Evolutionary conservation across 495 filamentous ascomycete species (phyloP).

Genomic region (Neurospora sp.): DNA sequence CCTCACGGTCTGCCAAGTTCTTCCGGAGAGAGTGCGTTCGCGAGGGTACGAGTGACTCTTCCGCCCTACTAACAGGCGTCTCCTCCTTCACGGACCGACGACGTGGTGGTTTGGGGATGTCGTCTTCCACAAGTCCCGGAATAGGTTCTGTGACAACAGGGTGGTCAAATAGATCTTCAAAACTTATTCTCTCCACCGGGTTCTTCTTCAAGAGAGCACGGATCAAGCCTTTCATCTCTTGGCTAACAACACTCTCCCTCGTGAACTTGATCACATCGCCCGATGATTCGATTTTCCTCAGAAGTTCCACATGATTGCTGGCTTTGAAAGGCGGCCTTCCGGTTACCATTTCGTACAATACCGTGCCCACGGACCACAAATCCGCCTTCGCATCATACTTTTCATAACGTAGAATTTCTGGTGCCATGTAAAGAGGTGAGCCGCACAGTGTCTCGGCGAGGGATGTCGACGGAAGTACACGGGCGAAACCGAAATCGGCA

Average conservation of each 20-base stretch:
- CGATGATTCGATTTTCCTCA: conserved; percentile 79
- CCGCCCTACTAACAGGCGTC: conserved; percentile 15
- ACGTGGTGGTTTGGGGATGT: conserved; percentile 40
- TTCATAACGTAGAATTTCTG: conserved; percentile 93
- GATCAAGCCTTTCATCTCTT: conserved; percentile 73
- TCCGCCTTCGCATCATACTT: conserved; percentile 96
- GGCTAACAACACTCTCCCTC: conserved; percentile 57
- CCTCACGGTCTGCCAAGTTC: conserved; percentile 20
- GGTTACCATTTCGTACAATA: conserved; percentile 87
- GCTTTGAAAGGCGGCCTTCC: conserved; percentile 88
- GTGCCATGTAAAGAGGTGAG: conserved; percentile 98
- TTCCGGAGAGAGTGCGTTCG: conserved; percentile 15
- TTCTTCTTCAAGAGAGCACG: conserved; percentile 71
- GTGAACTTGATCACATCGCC: conserved; percentile 79
- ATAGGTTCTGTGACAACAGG: conserved; percentile 67
- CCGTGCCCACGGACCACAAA: conserved; percentile 94
- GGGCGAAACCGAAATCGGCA: conserved; percentile 94
- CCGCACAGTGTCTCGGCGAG: conserved; percentile 94
- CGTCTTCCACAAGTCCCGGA: conserved; percentile 72
- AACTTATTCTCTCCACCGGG: conserved; percentile 73
- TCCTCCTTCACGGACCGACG: conserved; percentile 13
- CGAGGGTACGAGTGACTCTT: conserved; percentile 15
- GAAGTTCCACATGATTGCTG: conserved; percentile 84
- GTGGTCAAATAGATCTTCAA: conserved; percentile 70
- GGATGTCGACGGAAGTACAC: conserved; percentile 77